phyloP scores from a whole-genome alignment of 2,329 filamentous ascomycete species.

The Passalora sequoiae region DNA sequence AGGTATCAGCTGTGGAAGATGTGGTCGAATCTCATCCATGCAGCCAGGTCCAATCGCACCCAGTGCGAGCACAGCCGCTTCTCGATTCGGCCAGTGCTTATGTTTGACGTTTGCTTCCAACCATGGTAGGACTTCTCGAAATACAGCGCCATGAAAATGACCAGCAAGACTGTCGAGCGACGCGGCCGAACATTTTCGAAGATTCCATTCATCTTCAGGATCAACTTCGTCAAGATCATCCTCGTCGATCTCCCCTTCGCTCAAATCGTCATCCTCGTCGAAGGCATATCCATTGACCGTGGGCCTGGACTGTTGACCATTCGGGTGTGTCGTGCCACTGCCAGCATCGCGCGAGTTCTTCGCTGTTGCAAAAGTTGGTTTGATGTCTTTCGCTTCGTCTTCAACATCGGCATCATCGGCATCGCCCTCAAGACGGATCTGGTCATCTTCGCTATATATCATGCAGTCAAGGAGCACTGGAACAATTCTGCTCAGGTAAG shows the following conservation, averaged over 20 bases:
- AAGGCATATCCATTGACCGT: slow-evolving; percentile 32
- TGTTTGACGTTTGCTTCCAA: slow-evolving; percentile 85
- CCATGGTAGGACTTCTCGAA: slow-evolving; percentile 87
- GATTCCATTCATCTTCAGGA: slow-evolving; percentile 88
- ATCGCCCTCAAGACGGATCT: slow-evolving; percentile 74
- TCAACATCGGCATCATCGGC: slow-evolving; percentile 72
- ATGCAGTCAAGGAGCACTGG: slow-evolving; percentile 89
- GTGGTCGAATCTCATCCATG: slow-evolving; percentile 80
- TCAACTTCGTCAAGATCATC: slow-evolving; percentile 66
- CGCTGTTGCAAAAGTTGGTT: slow-evolving; percentile 77
- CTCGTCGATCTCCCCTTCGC: slow-evolving; percentile 82
- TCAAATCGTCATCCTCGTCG: slow-evolving; percentile 65
- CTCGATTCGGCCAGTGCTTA: slow-evolving; percentile 82
- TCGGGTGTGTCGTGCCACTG: slow-evolving; percentile 48
- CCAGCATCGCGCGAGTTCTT: slow-evolving; percentile 48
- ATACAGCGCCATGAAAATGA: slow-evolving; percentile 82
- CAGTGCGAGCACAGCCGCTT: slow-evolving; percentile 88
- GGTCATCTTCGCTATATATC: slow-evolving; percentile 94
- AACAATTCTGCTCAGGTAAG: slow-evolving; percentile 77
- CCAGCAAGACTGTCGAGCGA: slow-evolving; percentile 90
- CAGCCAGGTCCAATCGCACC: slow-evolving; percentile 95
- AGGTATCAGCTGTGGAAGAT: slow-evolving; percentile 82
- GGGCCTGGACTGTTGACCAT: slow-evolving; percentile 50
- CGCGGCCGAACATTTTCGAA: slow-evolving; percentile 94
- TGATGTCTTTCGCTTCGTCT: slow-evolving; percentile 84